Percentiles rank a stretch among this genome's conserved stretches.
phyloP scores from a whole-genome alignment of 257 asterid species.

The Rehmannia glutinosa region DNA sequence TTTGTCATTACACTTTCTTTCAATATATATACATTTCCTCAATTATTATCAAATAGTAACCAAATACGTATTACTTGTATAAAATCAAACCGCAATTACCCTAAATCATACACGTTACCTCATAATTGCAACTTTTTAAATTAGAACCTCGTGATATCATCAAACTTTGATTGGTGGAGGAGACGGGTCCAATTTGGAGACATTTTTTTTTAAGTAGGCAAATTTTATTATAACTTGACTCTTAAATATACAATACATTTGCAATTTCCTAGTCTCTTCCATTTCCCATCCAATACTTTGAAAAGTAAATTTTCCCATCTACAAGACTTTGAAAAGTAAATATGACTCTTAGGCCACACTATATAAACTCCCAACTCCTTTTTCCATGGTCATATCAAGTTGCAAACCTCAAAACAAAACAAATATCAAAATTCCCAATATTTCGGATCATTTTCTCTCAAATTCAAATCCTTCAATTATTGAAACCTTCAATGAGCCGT shows the following conservation, averaged over 20 bases:
- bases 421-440: background rate
- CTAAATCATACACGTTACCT: too few species aligned
- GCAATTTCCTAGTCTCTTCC: background rate
- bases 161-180: background rate
- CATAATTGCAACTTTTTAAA: too few species aligned
- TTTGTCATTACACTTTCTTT: too few species aligned
- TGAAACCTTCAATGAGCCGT: constrained; percentile 28
- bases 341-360: background rate
- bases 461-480: background rate
- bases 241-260: too few species aligned
- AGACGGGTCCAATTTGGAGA: constrained; percentile 21
- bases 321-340: background rate
- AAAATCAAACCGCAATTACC: too few species aligned
- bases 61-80: too few species aligned
- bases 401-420: background rate
- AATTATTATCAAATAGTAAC: too few species aligned
- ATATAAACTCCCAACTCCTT: constrained; percentile 18
- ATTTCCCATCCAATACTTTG: too few species aligned
- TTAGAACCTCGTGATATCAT: background rate
- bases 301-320: too few species aligned
- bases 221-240: too few species aligned
- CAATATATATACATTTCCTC: too few species aligned
- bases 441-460: background rate
- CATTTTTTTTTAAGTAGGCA: too few species aligned
- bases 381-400: constrained; percentile 13